Evolutionary conservation across 129 eudicot species (phyloP), one percentile per base, ranked within the genome.

Genomic region (Solidago caesia): DNA sequence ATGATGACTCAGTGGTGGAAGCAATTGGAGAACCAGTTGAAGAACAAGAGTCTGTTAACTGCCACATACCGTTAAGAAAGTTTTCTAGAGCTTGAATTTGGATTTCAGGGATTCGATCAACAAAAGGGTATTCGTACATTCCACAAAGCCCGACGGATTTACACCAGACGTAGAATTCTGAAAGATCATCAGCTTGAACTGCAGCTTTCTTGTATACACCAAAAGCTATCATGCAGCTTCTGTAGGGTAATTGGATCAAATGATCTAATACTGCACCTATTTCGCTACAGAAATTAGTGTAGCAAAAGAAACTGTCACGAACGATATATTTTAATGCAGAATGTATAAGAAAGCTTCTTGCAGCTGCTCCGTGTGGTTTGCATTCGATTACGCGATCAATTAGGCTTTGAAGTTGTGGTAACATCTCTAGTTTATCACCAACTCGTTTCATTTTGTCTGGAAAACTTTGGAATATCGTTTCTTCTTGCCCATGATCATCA

Each of bases 21-120:
- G 52, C 59, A 4, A 64, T 39, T 21, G 85, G 64, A 4, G 91
- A 83, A 8, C 67, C 47, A 4, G 73, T 71, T 7, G 89, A 83
- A 0, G 93, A 87, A 7, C 84, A 83, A 2, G 89, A 83, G 11
- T 81, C 87, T 4, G 87, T 77, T 66, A 87, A 49, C 69, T 85
- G 87, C 91, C 93, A 87, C 93, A 87, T 87, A 13, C 91, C 89
- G 21, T 71, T 64, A 12, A 90, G 93, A 68, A 90, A 87, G 33
- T n/a, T 79, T 43, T 83, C 96, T 2, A 90, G 83, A 41, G 93
- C 96, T 80, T 75, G 81, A 16, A 90, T 84, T 63, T 90, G 96
- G 43, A 90, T 83, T 14, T 83, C 72, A 4, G 96, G 96, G 56
- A 87, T 87, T 53, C 80, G 75, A 49, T 90, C 92, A 49, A 90